phyloP scores from a whole-genome alignment of 352 stramenopile genomes.

The Phytophthora vignae region DNA sequence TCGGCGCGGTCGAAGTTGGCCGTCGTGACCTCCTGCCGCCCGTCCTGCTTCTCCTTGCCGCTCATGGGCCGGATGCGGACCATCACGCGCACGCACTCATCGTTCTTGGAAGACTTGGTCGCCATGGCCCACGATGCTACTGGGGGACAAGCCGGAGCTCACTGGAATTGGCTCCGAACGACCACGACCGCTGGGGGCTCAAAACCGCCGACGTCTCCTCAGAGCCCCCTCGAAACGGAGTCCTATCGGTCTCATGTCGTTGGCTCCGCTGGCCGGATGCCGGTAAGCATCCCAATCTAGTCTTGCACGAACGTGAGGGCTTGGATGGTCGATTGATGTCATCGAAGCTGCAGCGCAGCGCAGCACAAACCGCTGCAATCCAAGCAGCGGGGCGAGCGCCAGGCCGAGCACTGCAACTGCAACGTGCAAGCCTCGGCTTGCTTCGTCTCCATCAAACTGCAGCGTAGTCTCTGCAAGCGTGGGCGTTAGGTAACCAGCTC shows the following conservation, averaged over 20 bases:
- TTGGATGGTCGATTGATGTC: slow-evolving; percentile 9
- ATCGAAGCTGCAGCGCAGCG: slow-evolving; percentile 16
- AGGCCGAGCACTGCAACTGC: slow-evolving; percentile 8
- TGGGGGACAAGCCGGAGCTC: neutral
- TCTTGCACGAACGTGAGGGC: too few species aligned
- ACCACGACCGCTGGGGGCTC: neutral
- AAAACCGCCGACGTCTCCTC: slow-evolving; percentile 22
- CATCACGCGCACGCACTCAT: slow-evolving; percentile 96
- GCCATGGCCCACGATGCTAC: slow-evolving; percentile 30
- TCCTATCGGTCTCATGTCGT: neutral
- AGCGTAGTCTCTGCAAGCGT: slow-evolving; percentile 14
- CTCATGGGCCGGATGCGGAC: slow-evolving; percentile 96
- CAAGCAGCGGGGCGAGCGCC: slow-evolving; percentile 13
- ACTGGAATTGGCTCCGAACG: neutral
- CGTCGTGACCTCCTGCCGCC: slow-evolving; percentile 79
- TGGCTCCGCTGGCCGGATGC: too few species aligned
- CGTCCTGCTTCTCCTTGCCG: slow-evolving; percentile 95
- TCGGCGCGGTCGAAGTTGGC: slow-evolving; percentile 92
- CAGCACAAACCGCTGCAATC: neutral
- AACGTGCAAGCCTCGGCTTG: slow-evolving; percentile 26
- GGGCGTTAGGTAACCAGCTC: slow-evolving; percentile 29
- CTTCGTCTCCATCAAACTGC: slow-evolving; percentile 15
- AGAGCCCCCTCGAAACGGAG: slow-evolving; percentile 1
- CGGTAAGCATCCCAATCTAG: too few species aligned
- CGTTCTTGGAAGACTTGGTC: slow-evolving; percentile 64